Base-by-base conservation (phyloP, 225 moss, liverwort and hornwort genomes). In the Marchantia polymorpha region DNA sequence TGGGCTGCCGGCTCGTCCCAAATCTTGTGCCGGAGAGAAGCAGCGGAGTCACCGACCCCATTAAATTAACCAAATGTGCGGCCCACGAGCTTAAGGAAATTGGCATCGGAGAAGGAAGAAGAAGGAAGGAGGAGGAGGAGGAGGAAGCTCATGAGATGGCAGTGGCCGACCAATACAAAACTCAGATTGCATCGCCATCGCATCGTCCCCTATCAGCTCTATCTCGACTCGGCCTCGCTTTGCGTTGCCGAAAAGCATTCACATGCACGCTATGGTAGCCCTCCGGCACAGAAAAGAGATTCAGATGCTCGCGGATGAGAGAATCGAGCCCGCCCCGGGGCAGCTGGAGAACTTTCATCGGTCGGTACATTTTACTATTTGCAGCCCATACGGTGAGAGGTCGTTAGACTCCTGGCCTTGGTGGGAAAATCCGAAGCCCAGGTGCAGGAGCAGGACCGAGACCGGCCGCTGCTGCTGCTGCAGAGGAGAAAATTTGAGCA, bases 181-280 rank as follows among this genome's bases (percentile, higher is more conserved):
- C 65, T 1, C 3, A 65, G 22, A 48, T 71, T 71, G 65, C 65
- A 26, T 27, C 10, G 65, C 65, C 6, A 7, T 7, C 12, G 26
- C 65, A 19, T 5, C 19, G 11, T 66, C 27, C 25, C 65, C 27
- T 0, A 7, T 7, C 60, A 7, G 60, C 7, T 60, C 60, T 60
- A 16, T 60, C 60, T 22, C 60, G 15, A 60, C 70, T 71, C 15
- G 19, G 70, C 70, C 49, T 46, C 9, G 47, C 70, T 12, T 71
- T 19, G 70, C 70, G 70, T 71, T 49, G 10, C 70, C 15, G 6
- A 65, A 71, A 48, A 46, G 17, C 70, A 27, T 27, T 49, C 47
- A 71, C 70, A 71, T 71, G 70, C 70, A 71, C 70, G 70, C 70
- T 71, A 71, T 48, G 70, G 48, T 71, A 48, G 12, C 70, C 25